Percentiles rank a stretch among this genome's conserved stretches.
Conservation (phyloP, 768 basidiomycete species). For the Cystobasidium onofrii region DNA sequence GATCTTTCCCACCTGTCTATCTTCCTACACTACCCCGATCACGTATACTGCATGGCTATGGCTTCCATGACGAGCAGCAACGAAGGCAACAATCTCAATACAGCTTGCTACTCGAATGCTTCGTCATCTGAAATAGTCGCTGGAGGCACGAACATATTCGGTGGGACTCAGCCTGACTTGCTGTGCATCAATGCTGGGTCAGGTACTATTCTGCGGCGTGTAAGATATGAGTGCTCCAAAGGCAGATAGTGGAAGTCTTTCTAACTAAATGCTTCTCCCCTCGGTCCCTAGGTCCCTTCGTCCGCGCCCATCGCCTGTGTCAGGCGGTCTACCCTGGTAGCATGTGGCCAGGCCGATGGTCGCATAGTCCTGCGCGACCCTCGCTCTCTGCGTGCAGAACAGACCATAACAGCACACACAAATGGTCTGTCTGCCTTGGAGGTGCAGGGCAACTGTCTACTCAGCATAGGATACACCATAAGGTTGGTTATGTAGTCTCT, state of each 20-base stretch:
- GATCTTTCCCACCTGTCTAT: background rate
- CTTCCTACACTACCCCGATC: background rate
- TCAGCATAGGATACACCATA: slow-evolving; percentile 77
- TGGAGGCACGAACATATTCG: slow-evolving; percentile 19
- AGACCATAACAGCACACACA: slow-evolving; percentile 65
- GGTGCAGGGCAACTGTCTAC: slow-evolving; percentile 66
- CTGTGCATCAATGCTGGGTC: slow-evolving; percentile 31
- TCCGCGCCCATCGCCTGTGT: slow-evolving; percentile 36
- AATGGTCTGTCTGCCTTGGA: slow-evolving; percentile 76
- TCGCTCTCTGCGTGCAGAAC: slow-evolving; percentile 55
- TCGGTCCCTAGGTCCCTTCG: slow-evolving; percentile 29
- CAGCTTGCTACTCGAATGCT: slow-evolving; percentile 37
- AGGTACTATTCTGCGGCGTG: slow-evolving; percentile 29
- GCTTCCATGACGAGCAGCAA: slow-evolving; percentile 44
- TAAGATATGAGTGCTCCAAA: background rate
- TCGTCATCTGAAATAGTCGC: slow-evolving; percentile 18
- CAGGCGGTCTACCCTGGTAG: slow-evolving; percentile 32
- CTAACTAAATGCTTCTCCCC: too few relatives aligned
- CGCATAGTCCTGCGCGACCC: slow-evolving; percentile 63
- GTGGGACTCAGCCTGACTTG: slow-evolving; percentile 31
- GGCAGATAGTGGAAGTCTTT: background rate
- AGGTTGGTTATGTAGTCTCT: slow-evolving; percentile 52
- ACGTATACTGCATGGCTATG: slow-evolving; percentile 34
- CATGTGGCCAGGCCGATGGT: slow-evolving; percentile 53
- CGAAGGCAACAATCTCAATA: slow-evolving; percentile 43